phyloP scores from a whole-genome alignment of 2,329 filamentous ascomycete genomes.

The Aphanocladium album region DNA sequence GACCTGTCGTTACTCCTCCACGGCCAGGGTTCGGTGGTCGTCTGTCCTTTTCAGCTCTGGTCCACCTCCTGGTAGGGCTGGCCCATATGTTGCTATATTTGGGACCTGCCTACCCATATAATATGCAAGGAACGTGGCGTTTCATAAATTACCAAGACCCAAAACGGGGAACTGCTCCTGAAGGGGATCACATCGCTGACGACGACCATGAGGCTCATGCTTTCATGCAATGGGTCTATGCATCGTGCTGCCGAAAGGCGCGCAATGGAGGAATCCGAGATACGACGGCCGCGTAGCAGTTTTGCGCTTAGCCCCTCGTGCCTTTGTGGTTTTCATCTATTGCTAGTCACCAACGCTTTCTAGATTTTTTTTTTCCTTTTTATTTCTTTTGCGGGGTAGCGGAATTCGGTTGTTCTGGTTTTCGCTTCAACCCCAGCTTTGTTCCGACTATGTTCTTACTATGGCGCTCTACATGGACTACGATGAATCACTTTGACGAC shows the following conservation, averaged over 20 bases:
- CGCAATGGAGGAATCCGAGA: conserved; percentile 2
- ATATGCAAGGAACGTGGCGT: neutral
- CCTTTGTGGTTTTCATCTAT: neutral
- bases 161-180: neutral
- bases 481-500: too few relatives aligned
- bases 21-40: neutral
- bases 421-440: too few relatives aligned
- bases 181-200: neutral
- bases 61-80: neutral
- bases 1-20: neutral
- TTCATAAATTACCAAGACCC: neutral
- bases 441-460: too few relatives aligned
- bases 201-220: neutral
- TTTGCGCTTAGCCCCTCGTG: neutral
- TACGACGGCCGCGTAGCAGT: conserved; percentile 3
- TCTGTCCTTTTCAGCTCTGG: neutral
- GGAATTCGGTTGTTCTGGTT: too few relatives aligned
- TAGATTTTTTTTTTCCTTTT: too few relatives aligned
- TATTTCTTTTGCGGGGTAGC: too few relatives aligned
- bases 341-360: neutral
- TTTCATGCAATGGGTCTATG: neutral
- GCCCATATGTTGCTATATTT: neutral
- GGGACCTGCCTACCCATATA: neutral
- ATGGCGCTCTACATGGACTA: too few relatives aligned
- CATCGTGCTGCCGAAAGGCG: neutral